Conservation (phyloP, 2,329 filamentous ascomycete genomes). For the Colletotrichum sp. region DNA sequence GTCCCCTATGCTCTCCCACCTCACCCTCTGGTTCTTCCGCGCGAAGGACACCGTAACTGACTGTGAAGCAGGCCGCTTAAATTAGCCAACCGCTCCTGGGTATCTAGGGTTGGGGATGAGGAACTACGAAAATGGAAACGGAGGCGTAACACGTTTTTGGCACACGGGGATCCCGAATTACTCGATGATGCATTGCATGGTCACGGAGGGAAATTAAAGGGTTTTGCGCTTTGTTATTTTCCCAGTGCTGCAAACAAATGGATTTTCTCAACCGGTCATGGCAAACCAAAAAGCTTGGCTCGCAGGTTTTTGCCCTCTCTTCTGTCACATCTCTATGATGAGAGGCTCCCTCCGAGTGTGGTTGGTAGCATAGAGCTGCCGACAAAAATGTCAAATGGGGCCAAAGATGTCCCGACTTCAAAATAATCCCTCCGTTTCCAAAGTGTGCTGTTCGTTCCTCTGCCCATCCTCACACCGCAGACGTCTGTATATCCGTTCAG, state of each 20-base stretch:
- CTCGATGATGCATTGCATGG: conserved; percentile 24
- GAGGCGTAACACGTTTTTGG: conserved; percentile 25
- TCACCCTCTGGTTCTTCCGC: not conserved
- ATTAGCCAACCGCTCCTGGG: conserved; percentile 16
- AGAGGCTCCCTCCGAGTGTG: conserved; percentile 15
- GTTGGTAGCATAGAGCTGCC: conserved; percentile 22
- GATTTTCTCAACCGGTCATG: conserved; percentile 22
- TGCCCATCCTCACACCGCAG: not conserved
- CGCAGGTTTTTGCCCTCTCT: conserved; percentile 4
- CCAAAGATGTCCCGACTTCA: conserved; percentile 20
- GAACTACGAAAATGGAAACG: conserved; percentile 22
- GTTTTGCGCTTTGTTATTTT: conserved; percentile 21
- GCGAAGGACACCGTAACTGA: not conserved
- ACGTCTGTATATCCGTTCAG: not conserved
- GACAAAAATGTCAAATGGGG: conserved; percentile 19
- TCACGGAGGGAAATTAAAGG: conserved; percentile 23
- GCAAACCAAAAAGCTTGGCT: conserved; percentile 18
- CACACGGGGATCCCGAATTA: conserved; percentile 23
- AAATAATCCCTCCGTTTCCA: not conserved
- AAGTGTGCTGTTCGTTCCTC: not conserved
- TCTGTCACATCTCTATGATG: not conserved
- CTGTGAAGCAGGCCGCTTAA: conserved; percentile 11
- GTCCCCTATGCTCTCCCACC: not conserved
- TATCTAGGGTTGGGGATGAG: conserved; percentile 21
- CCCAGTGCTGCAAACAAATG: conserved; percentile 22